Base-by-base conservation (phyloP, 139 green algal genomes). In the Haematococcus lacustris region DNA sequence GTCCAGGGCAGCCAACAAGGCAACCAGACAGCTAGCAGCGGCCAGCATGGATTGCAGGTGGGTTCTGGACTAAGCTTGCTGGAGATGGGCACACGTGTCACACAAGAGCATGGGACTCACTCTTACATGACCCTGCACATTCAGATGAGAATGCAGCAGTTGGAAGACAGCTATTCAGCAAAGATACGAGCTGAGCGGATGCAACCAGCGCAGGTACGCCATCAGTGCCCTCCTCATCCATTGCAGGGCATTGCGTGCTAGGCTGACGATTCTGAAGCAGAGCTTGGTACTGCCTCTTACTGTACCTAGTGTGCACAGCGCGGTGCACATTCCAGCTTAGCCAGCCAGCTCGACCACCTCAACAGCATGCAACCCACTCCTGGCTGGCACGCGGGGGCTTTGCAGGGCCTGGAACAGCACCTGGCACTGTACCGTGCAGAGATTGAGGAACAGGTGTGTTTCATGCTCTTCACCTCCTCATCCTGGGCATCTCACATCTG, bases 361-460 rank as follows among this genome's bases (percentile, higher is more conserved):
- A 35, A 13, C 13, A 23, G 23, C 57, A 23, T 23, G 25, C 28
- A 33, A 5, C 57, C 61, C 61, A 68, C 3, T 3, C 61, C 13
- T 28, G 7, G 30, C 34, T 25, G 30, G 30, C 61, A 68, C 5
- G 61, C 34, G 21, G 30, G 5, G 51, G 63, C 23, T n/a, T n/a
- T 47, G 70, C 59, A 59, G 35, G 68, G 74, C 35, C 0, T 83
- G 28, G 83, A 88, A 73, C 77, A 85, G 77, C 83, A 79, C 34
- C 69, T 88, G 75, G 74, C 74, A 23, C 34, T 73, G 33, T 88
- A 86, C 71, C 47, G 78, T 32, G 66, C 72, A 59, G 75, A 88
- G 77, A 65, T 82, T 26, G 83, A 88, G 65, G 76, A 85, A 67
- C 76, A 85, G 66, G 73, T n/a, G n/a, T n/a, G n/a, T n/a, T n/a